Base-by-base conservation (phyloP, 163 green algal species). In the Scenedesmus sp. region DNA sequence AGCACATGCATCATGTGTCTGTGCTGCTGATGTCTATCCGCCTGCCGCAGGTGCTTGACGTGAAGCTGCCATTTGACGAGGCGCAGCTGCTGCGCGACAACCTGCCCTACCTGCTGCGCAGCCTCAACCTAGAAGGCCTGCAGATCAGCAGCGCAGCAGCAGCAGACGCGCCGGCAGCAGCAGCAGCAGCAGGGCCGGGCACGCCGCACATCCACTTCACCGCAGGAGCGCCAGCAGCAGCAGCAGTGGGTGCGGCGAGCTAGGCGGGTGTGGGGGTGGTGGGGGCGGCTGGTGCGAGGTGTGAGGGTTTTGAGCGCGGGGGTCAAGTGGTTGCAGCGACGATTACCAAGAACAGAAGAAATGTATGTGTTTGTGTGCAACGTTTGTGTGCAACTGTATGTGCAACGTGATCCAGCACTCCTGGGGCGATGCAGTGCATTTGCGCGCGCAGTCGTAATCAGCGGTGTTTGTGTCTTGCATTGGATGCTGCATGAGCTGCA, bases 1-100 rank as follows among this genome's bases (percentile, higher is more conserved):
- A 46, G 3, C 46, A 60, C 79, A 18, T 62, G 79, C 79, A 57
- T 10, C 82, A 26, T n/a, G 15, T 12, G 3, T 64, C 8, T 13
- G 13, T 13, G 6, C n/a, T 2, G 9, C 5, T 57, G 23, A 3
- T 70, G 18, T 55, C 23, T n/a, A 0, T 66, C 10, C 77, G 18
- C 34, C 9, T 85, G 81, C 7, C 18, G 4, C 96, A 98, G 95
- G 95, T 97, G 64, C 94, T 99, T 74, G 94, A 98, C 46, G 94
- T 97, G 7, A 95, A 94, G 89, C 94, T 99, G 91, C 96, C 97
- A 0, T 99, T 99, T 94, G 95, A 98, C 86, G 98, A 99, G 94
- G 92, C 93, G n/a, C 86, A 67, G 7, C 88, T 99, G 91, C 92
- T 99, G n/a, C 56, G 90, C 13, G 95, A 99, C 12, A 99, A 98